Base-by-base conservation (phyloP, 2,329 filamentous ascomycete genomes). In the Penicillium sp. region DNA sequence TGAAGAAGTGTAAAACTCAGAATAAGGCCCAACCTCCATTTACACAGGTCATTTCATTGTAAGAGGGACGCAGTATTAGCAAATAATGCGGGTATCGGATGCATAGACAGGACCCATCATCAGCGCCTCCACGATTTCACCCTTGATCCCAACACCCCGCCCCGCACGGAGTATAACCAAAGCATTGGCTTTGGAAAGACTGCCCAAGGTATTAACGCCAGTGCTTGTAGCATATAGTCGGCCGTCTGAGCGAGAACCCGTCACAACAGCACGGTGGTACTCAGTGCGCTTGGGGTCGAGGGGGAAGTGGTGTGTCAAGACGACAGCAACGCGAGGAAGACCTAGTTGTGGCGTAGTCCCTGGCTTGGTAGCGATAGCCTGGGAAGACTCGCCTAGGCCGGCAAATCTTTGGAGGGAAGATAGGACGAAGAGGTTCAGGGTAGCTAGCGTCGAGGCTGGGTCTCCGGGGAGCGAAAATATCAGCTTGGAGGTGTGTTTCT, bases 381-480 rank as follows among this genome's bases (percentile, higher is more conserved):
- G 34, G 13, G 20, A 31, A 2, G 45, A 57, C 42, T 64, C 56
- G 31, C 64, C 64, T n/a, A 91, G 78, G 0, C 92, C 93, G 13
- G 85, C 82, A 63, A 89, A 80, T 61, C 88, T 85, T 66, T 95
- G 90, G 53, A 97, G 76, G 1, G 89, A 86, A 0, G 93, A 92
- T 10, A 97, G 79, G 11, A 97, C 91, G 73, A 99, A 97, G 2
- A 99, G 83, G 68, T 97, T 89, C 67, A 96, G 91, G 0, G 92
- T 95, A 8, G 97, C 93, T 2, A 97, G 81, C 0, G 93, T 92
- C 3, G 89, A 93, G 1, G 92, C 93, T 0, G 94, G 93, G 70
- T 97, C 97, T 0, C 93, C 93, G 0, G 93, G 93, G 0, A 97
- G 80, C 0, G 90, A 89, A 75, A 97, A 97, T 61, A 97, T 84